These are phyloP conservation scores for Boletus reticuloceps DNA, from an alignment of 768 basidiomycete genomes.

Conservation along the genomic window DNA sequence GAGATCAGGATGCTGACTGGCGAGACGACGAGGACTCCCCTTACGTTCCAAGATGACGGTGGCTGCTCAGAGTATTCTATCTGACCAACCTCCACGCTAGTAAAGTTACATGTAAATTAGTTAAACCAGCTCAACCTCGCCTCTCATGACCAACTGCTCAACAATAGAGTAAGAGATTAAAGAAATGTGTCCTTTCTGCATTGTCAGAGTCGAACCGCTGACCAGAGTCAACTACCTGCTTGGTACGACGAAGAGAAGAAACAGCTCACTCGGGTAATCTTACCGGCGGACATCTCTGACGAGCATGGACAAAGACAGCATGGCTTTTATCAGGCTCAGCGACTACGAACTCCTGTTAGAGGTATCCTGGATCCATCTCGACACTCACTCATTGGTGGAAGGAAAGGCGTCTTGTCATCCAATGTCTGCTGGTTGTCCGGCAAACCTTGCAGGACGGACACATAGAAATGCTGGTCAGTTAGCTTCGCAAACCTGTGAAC, in stretches of 20 bases:
- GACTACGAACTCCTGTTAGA: slow-evolving; percentile 45
- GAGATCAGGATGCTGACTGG: slow-evolving; percentile 44
- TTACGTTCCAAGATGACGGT: slow-evolving; percentile 37
- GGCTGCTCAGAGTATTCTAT: slow-evolving; percentile 4
- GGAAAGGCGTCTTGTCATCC: slow-evolving; percentile 69
- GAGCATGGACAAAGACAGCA: slow-evolving; percentile 81
- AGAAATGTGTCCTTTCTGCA: slow-evolving; percentile 81
- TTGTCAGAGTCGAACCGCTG: slow-evolving; percentile 69
- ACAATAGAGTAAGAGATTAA: slow-evolving; percentile 74
- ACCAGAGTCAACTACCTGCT: neutral
- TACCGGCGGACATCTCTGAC: slow-evolving; percentile 64
- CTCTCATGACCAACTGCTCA: slow-evolving; percentile 68
- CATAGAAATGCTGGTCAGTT: slow-evolving; percentile 72
- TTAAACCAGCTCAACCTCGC: slow-evolving; percentile 76
- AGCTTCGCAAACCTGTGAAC: slow-evolving; percentile 65
- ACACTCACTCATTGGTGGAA: slow-evolving; percentile 71
- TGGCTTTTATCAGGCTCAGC: slow-evolving; percentile 70
- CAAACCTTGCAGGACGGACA: slow-evolving; percentile 79
- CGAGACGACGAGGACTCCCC: slow-evolving; percentile 42
- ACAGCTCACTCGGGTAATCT: slow-evolving; percentile 64
- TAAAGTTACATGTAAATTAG: slow-evolving; percentile 20
- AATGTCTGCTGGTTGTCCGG: slow-evolving; percentile 75
- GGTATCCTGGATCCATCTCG: neutral
- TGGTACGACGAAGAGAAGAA: neutral
- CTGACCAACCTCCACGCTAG: neutral